phyloP scores from a whole-genome alignment of 495 filamentous ascomycete genomes.

The Cryomyces antarcticus region DNA sequence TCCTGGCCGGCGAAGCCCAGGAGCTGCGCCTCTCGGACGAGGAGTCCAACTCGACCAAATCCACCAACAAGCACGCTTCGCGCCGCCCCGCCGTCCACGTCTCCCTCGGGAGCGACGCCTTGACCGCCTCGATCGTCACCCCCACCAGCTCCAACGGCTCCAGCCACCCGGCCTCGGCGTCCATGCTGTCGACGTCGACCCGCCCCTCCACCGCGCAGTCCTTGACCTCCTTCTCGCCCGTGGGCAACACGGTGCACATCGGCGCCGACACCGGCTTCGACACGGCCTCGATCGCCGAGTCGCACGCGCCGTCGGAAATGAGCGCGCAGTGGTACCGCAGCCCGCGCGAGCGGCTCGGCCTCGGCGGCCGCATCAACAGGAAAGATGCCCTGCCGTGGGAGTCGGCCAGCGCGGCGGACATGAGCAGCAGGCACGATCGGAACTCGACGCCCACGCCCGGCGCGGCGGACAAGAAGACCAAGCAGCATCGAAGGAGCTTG shows the following conservation, averaged over 20 bases:
- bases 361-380: slow-evolving; percentile 12
- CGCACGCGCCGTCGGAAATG: slow-evolving; percentile 12
- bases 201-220: background rate
- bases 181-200: background rate
- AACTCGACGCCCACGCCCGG: too few species aligned
- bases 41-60: background rate
- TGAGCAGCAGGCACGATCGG: background rate
- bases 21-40: slow-evolving; percentile 3
- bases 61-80: background rate
- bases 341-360: slow-evolving; percentile 16
- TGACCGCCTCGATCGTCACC: background rate
- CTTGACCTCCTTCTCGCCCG: background rate
- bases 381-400: slow-evolving; percentile 15
- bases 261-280: background rate
- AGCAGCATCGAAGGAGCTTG: too few species aligned
- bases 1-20: slow-evolving; percentile 9
- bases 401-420: background rate
- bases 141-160: background rate
- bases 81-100: background rate
- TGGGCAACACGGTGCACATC: background rate
- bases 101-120: background rate
- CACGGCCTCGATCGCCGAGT: slow-evolving; percentile 3
- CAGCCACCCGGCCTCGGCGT: background rate
- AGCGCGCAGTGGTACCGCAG: slow-evolving; percentile 13
- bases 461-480: too few species aligned